Conservation (phyloP, 495 filamentous ascomycete species). For the Penicillium egyptiacum region DNA sequence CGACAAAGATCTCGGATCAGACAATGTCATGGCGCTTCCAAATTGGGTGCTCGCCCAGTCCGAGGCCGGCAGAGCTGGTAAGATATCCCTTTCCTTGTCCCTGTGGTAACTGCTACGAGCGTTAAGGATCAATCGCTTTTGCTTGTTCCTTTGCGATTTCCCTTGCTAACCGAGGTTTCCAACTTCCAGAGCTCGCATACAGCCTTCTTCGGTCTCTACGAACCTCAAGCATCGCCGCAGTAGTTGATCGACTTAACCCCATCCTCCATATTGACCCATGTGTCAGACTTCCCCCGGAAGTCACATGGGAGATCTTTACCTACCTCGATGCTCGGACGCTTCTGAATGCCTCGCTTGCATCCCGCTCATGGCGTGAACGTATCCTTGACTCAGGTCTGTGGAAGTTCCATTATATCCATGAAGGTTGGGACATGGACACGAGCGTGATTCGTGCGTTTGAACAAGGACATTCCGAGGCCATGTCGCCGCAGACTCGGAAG, state of each 20-base stretch:
- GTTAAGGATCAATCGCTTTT: not conserved
- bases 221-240: slow-evolving; percentile 70
- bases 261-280: slow-evolving; percentile 87
- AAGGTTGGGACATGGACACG: slow-evolving; percentile 78
- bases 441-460: slow-evolving; percentile 69
- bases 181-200: slow-evolving; percentile 48
- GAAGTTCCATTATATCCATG: slow-evolving; percentile 73
- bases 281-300: slow-evolving; percentile 82
- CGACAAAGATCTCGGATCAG: slow-evolving; percentile 43
- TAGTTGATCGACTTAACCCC: slow-evolving; percentile 73
- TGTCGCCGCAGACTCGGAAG: slow-evolving; percentile 46
- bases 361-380: slow-evolving; percentile 76
- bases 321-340: slow-evolving; percentile 78
- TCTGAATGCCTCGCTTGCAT: slow-evolving; percentile 72
- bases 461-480: slow-evolving; percentile 48
- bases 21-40: slow-evolving; percentile 48
- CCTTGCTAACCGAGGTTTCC: slow-evolving; percentile 13
- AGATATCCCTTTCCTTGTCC: slow-evolving; percentile 16
- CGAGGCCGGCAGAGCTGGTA: slow-evolving; percentile 57
- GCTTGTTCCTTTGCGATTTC: not conserved
- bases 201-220: slow-evolving; percentile 68
- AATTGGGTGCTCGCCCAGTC: slow-evolving; percentile 53
- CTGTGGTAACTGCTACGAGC: not conserved
- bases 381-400: slow-evolving; percentile 85
- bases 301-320: slow-evolving; percentile 83